Conservation (phyloP, 2,329 filamentous ascomycete species). For the Penicillium sp. region DNA sequence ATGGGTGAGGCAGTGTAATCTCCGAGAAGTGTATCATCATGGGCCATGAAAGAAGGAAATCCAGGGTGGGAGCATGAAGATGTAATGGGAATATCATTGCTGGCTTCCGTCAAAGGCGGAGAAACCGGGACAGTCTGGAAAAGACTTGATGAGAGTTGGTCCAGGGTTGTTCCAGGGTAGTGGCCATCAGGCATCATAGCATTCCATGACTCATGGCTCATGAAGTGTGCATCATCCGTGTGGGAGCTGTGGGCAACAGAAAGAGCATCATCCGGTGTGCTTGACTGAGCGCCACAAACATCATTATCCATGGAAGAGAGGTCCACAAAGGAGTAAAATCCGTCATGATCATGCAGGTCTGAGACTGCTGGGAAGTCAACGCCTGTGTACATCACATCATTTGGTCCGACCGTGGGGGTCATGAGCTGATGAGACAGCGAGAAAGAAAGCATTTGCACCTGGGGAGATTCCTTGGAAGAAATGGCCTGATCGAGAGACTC, state of each 20-base stretch:
- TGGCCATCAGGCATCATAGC: constrained; percentile 35
- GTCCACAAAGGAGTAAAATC: constrained; percentile 43
- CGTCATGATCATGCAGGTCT: constrained; percentile 38
- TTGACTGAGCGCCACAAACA: constrained; percentile 32
- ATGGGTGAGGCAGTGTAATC: constrained; percentile 37
- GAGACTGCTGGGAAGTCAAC: constrained; percentile 40
- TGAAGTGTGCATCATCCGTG: constrained; percentile 37
- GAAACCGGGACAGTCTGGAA: constrained; percentile 43
- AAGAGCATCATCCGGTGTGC: constrained; percentile 39
- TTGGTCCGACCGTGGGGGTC: constrained; percentile 38
- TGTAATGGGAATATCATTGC: constrained; percentile 42
- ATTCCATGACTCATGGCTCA: constrained; percentile 37
- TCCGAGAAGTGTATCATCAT: constrained; percentile 40
- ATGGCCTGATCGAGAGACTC: constrained; percentile 42
- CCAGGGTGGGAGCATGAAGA: constrained; percentile 41
- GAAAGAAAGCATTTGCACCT: constrained; percentile 45
- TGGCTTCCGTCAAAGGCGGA: constrained; percentile 44
- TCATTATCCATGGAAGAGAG: constrained; percentile 44
- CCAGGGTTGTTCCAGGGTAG: constrained; percentile 36
- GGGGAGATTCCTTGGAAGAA: constrained; percentile 40
- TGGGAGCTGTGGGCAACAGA: constrained; percentile 40
- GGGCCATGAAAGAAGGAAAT: constrained; percentile 38
- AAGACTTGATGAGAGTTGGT: constrained; percentile 35
- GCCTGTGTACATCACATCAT: constrained; percentile 41
- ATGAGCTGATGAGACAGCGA: constrained; percentile 43